A percentile compares a stretch with the other conserved stretches of the same genome.
Conservation (phyloP, 2,329 filamentous ascomycete genomes). For the Bipolaris zeicola region DNA sequence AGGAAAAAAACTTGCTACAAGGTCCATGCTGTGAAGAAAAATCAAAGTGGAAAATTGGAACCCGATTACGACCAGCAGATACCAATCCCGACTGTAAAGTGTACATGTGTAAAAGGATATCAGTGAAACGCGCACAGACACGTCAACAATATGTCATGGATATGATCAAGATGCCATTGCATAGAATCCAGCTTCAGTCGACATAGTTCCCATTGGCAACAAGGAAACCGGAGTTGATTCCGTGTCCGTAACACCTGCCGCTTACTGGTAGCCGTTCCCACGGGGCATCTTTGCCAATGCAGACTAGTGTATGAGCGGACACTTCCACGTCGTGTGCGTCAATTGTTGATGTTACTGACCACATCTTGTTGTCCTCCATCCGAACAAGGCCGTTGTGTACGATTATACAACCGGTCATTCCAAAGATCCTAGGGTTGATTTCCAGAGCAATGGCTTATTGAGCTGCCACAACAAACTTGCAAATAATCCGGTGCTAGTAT, state of each 20-base stretch:
- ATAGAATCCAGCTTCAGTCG: not conserved
- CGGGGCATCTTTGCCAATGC: slow-evolving; percentile 17
- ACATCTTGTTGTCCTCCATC: not conserved
- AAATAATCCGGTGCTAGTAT: not conserved
- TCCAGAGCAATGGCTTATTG: not conserved
- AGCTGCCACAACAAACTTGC: no score
- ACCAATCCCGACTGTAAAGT: slow-evolving; percentile 16
- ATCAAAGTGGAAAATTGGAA: no score
- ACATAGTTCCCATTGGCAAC: slow-evolving; percentile 1
- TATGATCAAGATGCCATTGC: not conserved
- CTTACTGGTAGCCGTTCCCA: slow-evolving; percentile 16
- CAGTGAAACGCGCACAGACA: not conserved
- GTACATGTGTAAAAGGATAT: not conserved
- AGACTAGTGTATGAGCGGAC: slow-evolving; percentile 4
- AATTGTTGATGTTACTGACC: not conserved
- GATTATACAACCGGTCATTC: not conserved
- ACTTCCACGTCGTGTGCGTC: not conserved
- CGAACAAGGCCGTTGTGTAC: slow-evolving; percentile 2
- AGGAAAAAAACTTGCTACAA: no score
- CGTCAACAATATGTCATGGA: not conserved
- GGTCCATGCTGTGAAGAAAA: no score
- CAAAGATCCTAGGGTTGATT: not conserved
- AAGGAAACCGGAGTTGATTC: slow-evolving; percentile 18
- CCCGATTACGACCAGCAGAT: not conserved
- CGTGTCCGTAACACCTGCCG: slow-evolving; percentile 3